Base-by-base conservation (phyloP, 305 asterid species). In the Fraxinus nigra region DNA sequence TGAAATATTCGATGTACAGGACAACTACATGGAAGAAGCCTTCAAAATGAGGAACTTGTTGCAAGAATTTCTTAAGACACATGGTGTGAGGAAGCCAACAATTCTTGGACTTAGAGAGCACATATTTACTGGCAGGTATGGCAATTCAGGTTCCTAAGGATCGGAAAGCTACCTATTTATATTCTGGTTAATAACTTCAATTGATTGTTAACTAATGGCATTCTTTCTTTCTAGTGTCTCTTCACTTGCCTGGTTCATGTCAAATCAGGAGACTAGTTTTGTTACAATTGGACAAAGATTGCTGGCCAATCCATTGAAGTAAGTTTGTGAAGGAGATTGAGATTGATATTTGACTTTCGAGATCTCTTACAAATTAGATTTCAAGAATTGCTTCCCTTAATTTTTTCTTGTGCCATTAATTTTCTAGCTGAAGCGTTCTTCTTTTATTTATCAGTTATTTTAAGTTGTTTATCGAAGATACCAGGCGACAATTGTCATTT, bases 191-290 rank as follows among this genome's bases (percentile, higher is more conserved):
- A 18, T 48, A 81, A 77, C 79, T 83, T 79, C 24, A 32, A 33
- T 46, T 24, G 76, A 72, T 76, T 81, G 78, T 73, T 79, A 81
- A 81, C 40, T 32, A 81, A 10, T 65, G 32, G 8, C 54, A 74
- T 48, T 85, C 63, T 84, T 32, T 87, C 61, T 59, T 83, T 91
- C 85, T 82, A 95, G 99, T 95, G 99, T 95, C 75, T 95, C 99
- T 85, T 95, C 99, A 72, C 98, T 95, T 84, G 99, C 99, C 38
- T 94, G 99, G 99, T 95, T 95, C 91, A 95, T 95, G 99, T 91
- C 95, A 69, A 92, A 88, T 79, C 99, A 95, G 87, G 99, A 95
- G 88, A 92, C 79, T 75, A 95, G 99, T 91, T 95, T 95, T 78
- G 99, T 95, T 88, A 95, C 99, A 77, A 95, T 95, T 89, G 99